Conservation (phyloP, 1,284 basidiomycete species). For the Schizophyllum commune region DNA sequence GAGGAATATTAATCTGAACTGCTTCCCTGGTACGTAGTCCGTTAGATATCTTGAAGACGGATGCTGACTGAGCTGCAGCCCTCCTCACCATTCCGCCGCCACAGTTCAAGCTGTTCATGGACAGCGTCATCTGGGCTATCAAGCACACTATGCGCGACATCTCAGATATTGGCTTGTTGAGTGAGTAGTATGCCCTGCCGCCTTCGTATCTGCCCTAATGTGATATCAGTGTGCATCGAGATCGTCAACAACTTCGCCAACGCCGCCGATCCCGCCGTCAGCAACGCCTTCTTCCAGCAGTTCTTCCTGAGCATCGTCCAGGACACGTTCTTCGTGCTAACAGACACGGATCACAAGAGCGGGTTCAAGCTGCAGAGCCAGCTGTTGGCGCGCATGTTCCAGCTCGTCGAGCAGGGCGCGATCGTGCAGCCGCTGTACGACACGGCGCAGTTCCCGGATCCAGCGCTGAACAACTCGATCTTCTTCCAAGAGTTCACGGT, state of each 20-base stretch:
- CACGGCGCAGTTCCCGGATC: slow-evolving; percentile 64
- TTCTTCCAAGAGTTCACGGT: slow-evolving; percentile 89
- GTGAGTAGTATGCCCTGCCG: too few relatives aligned
- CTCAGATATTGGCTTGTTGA: slow-evolving; percentile 86
- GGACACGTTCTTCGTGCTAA: slow-evolving; percentile 96
- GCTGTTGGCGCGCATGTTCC: slow-evolving; percentile 90
- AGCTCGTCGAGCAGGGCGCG: slow-evolving; percentile 79
- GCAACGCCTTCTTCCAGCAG: slow-evolving; percentile 67
- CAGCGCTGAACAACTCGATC: slow-evolving; percentile 72
- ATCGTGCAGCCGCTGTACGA: slow-evolving; percentile 88
- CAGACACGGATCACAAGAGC: slow-evolving; percentile 98
- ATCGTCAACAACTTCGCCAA: slow-evolving; percentile 93
- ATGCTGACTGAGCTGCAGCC: too few relatives aligned
- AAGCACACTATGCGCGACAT: slow-evolving; percentile 99
- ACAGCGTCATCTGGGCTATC: slow-evolving; percentile 98
- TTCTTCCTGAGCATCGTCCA: slow-evolving; percentile 93
- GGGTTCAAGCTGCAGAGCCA: slow-evolving; percentile 90
- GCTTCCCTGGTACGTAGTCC: slow-evolving; percentile 99
- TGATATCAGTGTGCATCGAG: slow-evolving; percentile 93
- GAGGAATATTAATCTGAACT: slow-evolving; percentile 88
- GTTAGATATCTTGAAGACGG: slow-evolving; percentile 19
- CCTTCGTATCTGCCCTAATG: too few relatives aligned
- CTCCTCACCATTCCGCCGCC: slow-evolving; percentile 81
- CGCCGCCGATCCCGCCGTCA: slow-evolving; percentile 66
- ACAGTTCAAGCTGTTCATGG: slow-evolving; percentile 98